These are phyloP conservation scores for Punica granatum DNA, from an alignment of 345 rosid genomes.

Conservation along the genomic window DNA sequence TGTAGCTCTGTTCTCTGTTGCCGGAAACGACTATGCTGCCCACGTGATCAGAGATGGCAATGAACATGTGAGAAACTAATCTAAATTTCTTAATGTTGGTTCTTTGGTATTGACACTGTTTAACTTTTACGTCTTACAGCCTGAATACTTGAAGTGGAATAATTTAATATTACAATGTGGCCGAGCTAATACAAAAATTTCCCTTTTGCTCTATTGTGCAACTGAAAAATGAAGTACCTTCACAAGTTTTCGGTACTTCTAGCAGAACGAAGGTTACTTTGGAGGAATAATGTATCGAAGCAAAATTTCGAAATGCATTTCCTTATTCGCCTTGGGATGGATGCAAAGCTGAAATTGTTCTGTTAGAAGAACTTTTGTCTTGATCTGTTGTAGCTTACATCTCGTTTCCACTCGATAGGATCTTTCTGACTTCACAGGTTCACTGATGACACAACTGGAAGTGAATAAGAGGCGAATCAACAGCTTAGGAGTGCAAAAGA, in stretches of 20 bases:
- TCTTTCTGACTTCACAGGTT: conserved; percentile 9
- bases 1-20: conserved; percentile 25
- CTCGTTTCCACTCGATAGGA: conserved; percentile 9
- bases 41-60: conserved; percentile 9
- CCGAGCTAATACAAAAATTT: too few species aligned
- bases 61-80: conserved; percentile 16
- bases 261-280: background rate
- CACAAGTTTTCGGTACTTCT: too few species aligned
- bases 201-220: too few species aligned
- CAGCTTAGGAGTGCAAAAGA: conserved; percentile 25
- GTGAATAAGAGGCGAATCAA: conserved; percentile 18
- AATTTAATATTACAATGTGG: background rate
- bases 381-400: background rate
- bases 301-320: too few species aligned
- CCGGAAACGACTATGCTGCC: conserved; percentile 44
- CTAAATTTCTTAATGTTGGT: background rate
- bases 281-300: too few species aligned
- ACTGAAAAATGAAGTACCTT: too few species aligned
- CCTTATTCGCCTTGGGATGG: too few species aligned
- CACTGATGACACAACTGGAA: conserved; percentile 16
- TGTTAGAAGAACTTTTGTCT: too few species aligned
- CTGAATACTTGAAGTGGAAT: background rate
- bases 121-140: background rate
- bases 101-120: background rate
- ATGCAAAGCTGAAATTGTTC: too few species aligned